Conservation (phyloP, 306 rosid genomes). For the Calophaca sinica region DNA sequence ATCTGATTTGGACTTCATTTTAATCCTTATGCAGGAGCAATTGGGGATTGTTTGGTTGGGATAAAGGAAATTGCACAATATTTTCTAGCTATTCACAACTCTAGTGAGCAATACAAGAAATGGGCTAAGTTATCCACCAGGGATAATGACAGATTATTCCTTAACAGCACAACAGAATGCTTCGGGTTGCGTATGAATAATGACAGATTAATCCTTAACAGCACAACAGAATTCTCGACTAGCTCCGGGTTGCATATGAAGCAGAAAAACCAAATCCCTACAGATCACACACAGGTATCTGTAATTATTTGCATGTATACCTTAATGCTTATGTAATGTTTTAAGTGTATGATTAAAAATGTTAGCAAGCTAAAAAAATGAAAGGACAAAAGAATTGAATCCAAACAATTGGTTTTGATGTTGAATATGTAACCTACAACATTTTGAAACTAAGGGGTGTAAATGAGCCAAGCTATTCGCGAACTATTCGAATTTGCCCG, state of each 20-base stretch:
- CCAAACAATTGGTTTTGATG: constrained; percentile 19
- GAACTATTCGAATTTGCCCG: too few species aligned
- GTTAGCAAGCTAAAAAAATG: constrained; percentile 1
- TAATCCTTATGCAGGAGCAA: constrained; percentile 62
- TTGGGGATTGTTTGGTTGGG: constrained; percentile 57
- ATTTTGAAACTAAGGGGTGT: too few species aligned
- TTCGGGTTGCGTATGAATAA: too few species aligned
- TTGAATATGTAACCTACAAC: constrained; percentile 5
- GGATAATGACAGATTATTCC: constrained; percentile 29
- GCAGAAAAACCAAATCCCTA: constrained; percentile 53
- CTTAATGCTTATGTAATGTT: neutral
- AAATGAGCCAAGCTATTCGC: too few species aligned
- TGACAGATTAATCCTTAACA: constrained; percentile 20
- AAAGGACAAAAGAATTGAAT: constrained; percentile 25
- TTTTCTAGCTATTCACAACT: constrained; percentile 55
- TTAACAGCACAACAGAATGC: constrained; percentile 27
- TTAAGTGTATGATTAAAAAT: neutral
- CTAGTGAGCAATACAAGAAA: constrained; percentile 52
- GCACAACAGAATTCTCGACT: constrained; percentile 35
- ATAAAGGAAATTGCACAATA: constrained; percentile 62
- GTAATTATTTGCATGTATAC: neutral
- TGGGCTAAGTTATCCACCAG: constrained; percentile 47
- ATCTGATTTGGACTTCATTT: constrained; percentile 10
- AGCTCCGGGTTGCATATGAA: constrained; percentile 47
- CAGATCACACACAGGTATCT: constrained; percentile 90